These are phyloP conservation scores for Euphorbia peplus DNA, from an alignment of 345 rosid genomes.

Conservation along the genomic window DNA sequence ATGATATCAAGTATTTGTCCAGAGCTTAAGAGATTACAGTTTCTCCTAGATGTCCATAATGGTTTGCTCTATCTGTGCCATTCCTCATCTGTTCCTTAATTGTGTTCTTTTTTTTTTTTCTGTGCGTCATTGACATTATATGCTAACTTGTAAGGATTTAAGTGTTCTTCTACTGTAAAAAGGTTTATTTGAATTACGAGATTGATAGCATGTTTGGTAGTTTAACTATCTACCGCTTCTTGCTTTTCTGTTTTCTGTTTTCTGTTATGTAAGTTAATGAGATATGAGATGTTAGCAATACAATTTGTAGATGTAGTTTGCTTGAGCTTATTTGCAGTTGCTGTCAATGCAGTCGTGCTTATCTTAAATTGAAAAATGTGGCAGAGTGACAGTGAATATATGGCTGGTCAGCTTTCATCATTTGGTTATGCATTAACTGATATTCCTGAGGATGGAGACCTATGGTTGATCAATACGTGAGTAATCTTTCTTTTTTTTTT, in stretches of 20 bases:
- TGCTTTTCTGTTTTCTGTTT: neutral
- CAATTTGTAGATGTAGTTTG: neutral
- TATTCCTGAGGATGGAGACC: constrained; percentile 81
- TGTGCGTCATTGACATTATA: neutral
- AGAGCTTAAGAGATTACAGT: neutral
- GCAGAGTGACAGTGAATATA: constrained; percentile 98
- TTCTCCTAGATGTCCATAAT: neutral
- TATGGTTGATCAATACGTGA: constrained; percentile 96
- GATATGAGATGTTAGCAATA: neutral
- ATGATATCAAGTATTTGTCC: neutral
- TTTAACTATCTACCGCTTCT: neutral
- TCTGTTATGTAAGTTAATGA: neutral
- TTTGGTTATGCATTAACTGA: constrained; percentile 82
- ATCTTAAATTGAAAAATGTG: constrained; percentile 8
- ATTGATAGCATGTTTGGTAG: neutral
- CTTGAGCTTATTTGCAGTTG: neutral
- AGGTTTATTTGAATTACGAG: neutral
- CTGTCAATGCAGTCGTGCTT: neutral
- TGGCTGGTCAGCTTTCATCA: constrained; percentile 96
- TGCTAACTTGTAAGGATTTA: neutral
- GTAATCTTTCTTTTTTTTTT: constrained; percentile 14
- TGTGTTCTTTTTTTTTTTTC: neutral
- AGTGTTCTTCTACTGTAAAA: neutral
- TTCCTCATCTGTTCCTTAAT: neutral
- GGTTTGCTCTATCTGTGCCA: neutral